Conservation (phyloP, 495 filamentous ascomycete species). For the Xylaria castorea region DNA sequence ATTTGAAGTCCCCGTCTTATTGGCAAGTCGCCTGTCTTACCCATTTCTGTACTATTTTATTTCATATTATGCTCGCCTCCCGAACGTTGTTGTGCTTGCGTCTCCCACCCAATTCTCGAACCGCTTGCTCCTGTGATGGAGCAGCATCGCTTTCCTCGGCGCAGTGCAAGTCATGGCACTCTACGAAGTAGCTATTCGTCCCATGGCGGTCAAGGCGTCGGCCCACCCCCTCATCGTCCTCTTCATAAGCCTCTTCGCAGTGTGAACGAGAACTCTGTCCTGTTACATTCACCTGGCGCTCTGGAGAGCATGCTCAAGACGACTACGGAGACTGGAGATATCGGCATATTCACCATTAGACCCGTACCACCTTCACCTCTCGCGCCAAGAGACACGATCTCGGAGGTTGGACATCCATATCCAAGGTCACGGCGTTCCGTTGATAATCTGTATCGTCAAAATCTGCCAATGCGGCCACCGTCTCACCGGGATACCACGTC, state of each 20-base stretch:
- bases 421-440: conserved; percentile 36
- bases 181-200: conserved; percentile 45
- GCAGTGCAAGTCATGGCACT: conserved; percentile 53
- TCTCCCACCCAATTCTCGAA: conserved; percentile 11
- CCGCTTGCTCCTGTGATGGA: conserved; percentile 42
- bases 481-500: conserved; percentile 53
- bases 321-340: conserved; percentile 71
- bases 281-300: conserved; percentile 52
- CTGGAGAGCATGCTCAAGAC: conserved; percentile 71
- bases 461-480: conserved; percentile 44
- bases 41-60: conserved; percentile 36
- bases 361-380: conserved; percentile 51
- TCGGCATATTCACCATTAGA: conserved; percentile 65
- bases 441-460: conserved; percentile 43
- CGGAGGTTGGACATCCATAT: conserved; percentile 37
- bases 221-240: conserved; percentile 34
- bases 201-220: conserved; percentile 31
- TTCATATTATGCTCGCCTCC: conserved; percentile 35
- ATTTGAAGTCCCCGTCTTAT: conserved; percentile 22
- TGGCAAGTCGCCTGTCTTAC: conserved; percentile 28
- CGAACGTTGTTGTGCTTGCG: conserved; percentile 11
- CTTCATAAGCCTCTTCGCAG: conserved; percentile 46
- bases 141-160: conserved; percentile 41
- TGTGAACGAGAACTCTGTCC: conserved; percentile 44
- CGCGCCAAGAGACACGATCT: conserved; percentile 31